These are phyloP conservation scores for Talaromyces funiculosus DNA, from an alignment of 2,329 filamentous ascomycete genomes.

Conservation along the genomic window DNA sequence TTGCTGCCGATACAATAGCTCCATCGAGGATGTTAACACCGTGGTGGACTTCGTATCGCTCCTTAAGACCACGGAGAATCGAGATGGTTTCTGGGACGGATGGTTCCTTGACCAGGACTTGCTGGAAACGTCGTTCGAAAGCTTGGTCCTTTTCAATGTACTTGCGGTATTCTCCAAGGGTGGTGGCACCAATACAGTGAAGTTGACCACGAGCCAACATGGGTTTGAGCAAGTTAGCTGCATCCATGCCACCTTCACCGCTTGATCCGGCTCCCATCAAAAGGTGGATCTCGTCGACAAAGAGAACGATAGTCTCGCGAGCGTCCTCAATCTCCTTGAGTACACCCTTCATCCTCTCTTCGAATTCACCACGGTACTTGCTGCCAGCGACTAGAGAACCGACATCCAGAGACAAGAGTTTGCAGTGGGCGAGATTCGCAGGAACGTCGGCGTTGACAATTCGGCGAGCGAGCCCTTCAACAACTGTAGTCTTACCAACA, in stretches of 20 bases:
- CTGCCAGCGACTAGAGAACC: constrained; percentile 92
- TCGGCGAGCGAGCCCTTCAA: constrained; percentile 88
- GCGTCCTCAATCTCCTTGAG: constrained; percentile 93
- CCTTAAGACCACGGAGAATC: constrained; percentile 96
- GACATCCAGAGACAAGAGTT: constrained; percentile 88
- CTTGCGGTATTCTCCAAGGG: constrained; percentile 90
- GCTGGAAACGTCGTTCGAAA: constrained; percentile 97
- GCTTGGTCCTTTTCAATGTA: constrained; percentile 98
- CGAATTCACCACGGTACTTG: constrained; percentile 98
- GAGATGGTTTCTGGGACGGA: constrained; percentile 84
- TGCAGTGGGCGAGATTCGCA: constrained; percentile 89
- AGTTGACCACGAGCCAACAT: constrained; percentile 96
- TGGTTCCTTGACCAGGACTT: constrained; percentile 95
- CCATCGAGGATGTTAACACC: constrained; percentile 94
- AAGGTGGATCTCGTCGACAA: constrained; percentile 97
- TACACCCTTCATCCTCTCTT: constrained; percentile 98
- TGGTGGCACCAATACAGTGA: constrained; percentile 97
- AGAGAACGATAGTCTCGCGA: constrained; percentile 94
- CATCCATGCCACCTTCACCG: constrained; percentile 97
- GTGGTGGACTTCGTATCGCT: constrained; percentile 96
- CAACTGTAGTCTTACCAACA: constrained; percentile 97
- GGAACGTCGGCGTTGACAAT: constrained; percentile 97
- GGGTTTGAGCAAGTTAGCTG: constrained; percentile 93
- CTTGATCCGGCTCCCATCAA: constrained; percentile 95
- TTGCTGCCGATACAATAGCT: constrained; percentile 87